phyloP scores from a whole-genome alignment of 495 filamentous ascomycete genomes.

The Thermothielavioides terrestris region DNA sequence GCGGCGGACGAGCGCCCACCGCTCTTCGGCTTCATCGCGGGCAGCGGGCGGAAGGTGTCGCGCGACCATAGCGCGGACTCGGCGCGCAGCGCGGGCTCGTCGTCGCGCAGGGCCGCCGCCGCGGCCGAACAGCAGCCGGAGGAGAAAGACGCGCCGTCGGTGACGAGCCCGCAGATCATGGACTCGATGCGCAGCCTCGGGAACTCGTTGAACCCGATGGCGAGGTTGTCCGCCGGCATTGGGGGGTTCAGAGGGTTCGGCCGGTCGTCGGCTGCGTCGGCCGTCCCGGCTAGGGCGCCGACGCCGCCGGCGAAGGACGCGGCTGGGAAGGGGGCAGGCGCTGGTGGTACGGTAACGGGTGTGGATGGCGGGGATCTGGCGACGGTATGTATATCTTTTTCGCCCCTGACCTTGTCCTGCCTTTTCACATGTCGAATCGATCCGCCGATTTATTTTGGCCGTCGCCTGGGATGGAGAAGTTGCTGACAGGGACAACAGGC shows the following conservation, averaged over 20 bases:
- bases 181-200: slow-evolving; percentile 80
- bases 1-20: slow-evolving; percentile 22
- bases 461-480: background rate
- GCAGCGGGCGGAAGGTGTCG: slow-evolving; percentile 37
- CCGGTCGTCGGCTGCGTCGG: slow-evolving; percentile 33
- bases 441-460: background rate
- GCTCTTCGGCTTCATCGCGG: slow-evolving; percentile 54
- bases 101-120: slow-evolving; percentile 36
- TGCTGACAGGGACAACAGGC: slow-evolving; percentile 29
- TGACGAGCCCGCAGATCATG: slow-evolving; percentile 50
- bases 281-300: slow-evolving; percentile 9
- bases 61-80: slow-evolving; percentile 76
- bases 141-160: slow-evolving; percentile 21
- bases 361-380: slow-evolving; percentile 43
- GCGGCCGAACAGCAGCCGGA: background rate
- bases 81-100: slow-evolving; percentile 43
- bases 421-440: background rate
- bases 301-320: slow-evolving; percentile 24
- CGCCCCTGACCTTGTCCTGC: background rate
- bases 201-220: slow-evolving; percentile 76
- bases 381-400: slow-evolving; percentile 32
- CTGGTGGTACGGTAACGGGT: no score
- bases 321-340: slow-evolving; percentile 3
- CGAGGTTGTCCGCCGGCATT: slow-evolving; percentile 59
- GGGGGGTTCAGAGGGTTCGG: slow-evolving; percentile 67